Evolutionary conservation across 768 basidiomycete genomes (phyloP).

Genomic region (Lentinus brumalis): DNA sequence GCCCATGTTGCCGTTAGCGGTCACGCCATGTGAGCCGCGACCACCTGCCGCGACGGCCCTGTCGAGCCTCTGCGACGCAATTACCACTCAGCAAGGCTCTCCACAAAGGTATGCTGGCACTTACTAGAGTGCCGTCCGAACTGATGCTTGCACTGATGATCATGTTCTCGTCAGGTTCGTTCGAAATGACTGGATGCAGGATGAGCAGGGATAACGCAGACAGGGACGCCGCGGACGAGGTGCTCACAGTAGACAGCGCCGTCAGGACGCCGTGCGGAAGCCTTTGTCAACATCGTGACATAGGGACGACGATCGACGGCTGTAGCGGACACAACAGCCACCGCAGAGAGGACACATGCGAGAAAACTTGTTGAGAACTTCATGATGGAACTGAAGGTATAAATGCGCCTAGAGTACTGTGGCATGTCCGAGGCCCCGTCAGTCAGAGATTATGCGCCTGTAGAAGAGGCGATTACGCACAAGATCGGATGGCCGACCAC

Average conservation of each 20-base stretch:
- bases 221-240: no score
- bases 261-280: slow-evolving; percentile 1
- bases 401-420: neutral
- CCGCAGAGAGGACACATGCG: slow-evolving; percentile 5
- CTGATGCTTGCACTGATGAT: slow-evolving; percentile 45
- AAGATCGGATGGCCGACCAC: no score
- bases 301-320: slow-evolving; percentile 1
- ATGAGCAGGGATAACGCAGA: neutral
- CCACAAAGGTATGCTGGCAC: neutral
- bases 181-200: slow-evolving; percentile 45
- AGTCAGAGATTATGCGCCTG: no score
- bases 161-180: slow-evolving; percentile 48
- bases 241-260: slow-evolving; percentile 31
- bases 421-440: no score
- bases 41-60: slow-evolving; percentile 21
- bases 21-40: slow-evolving; percentile 25
- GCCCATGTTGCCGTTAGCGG: slow-evolving; percentile 15
- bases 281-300: slow-evolving; percentile 9
- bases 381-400: slow-evolving; percentile 1
- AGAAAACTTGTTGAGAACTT: slow-evolving; percentile 2
- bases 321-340: slow-evolving; percentile 8
- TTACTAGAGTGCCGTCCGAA: slow-evolving; percentile 43
- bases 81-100: no score
- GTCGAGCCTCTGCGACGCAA: slow-evolving; percentile 15
- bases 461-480: no score